Percentiles rank a stretch among this genome's conserved stretches.
These are phyloP conservation scores for Yamadazyma friedrichii DNA, from an alignment of 1,139 yeast genomes.

Conservation along the genomic window DNA sequence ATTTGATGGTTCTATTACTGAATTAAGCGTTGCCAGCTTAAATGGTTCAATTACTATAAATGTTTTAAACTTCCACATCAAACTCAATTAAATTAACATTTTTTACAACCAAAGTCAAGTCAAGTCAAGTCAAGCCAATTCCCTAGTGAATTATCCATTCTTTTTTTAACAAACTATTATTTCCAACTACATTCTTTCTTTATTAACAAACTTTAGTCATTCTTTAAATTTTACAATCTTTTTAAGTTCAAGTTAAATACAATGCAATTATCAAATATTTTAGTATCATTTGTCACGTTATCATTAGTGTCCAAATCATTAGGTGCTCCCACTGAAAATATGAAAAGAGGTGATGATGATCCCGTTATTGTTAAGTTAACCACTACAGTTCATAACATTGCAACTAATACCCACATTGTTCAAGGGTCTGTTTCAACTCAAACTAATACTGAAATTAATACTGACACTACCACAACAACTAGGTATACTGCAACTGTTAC, in stretches of 20 bases:
- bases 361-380: conserved; percentile 36
- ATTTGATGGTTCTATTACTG: too few relatives aligned
- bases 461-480: conserved; percentile 40
- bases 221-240: conserved; percentile 14
- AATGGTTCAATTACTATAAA: neutral
- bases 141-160: conserved; percentile 9
- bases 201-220: conserved; percentile 23
- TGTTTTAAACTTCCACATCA: neutral
- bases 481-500: conserved; percentile 48
- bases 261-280: conserved; percentile 36
- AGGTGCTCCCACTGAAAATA: conserved; percentile 29
- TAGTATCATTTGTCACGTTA: conserved; percentile 19
- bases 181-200: conserved; percentile 16
- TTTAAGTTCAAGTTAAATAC: conserved; percentile 6
- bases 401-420: conserved; percentile 35
- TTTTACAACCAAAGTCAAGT: neutral
- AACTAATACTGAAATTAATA: conserved; percentile 29
- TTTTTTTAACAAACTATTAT: conserved; percentile 4
- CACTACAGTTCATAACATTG: conserved; percentile 34
- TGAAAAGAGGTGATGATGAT: conserved; percentile 24
- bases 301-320: conserved; percentile 22
- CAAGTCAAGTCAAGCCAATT: conserved; percentile 2
- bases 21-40: neutral
- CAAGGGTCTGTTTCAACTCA: conserved; percentile 29
- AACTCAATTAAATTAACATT: neutral